Conservation (phyloP, 1,139 yeast genomes). For the Diutina neorugosa region DNA sequence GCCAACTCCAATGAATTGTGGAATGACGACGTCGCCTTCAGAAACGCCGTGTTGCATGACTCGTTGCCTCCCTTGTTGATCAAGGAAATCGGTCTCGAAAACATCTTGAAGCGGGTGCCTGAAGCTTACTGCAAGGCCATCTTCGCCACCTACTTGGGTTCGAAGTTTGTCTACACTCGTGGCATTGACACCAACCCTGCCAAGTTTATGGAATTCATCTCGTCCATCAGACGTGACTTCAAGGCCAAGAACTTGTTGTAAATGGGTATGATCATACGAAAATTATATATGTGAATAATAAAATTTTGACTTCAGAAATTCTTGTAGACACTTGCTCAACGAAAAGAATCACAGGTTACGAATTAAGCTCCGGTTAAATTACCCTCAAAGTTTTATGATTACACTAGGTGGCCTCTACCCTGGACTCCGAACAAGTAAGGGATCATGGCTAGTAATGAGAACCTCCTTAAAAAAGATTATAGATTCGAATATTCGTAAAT, state of each 20-base stretch:
- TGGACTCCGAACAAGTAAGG: too few relatives aligned
- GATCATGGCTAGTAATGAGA: too few relatives aligned
- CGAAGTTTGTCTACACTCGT: constrained; percentile 76
- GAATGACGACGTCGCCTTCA: constrained; percentile 66
- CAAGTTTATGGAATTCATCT: constrained; percentile 63
- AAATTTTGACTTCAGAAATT: too few relatives aligned
- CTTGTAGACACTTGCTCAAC: too few relatives aligned
- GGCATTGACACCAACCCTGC: constrained; percentile 83
- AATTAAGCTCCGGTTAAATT: too few relatives aligned
- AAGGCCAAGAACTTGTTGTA: constrained; percentile 1
- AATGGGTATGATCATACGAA: not conserved
- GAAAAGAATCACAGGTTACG: too few relatives aligned
- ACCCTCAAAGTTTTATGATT: too few relatives aligned
- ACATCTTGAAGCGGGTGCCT: constrained; percentile 69
- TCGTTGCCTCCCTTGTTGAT: constrained; percentile 73
- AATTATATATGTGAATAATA: not conserved
- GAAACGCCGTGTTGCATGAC: constrained; percentile 64
- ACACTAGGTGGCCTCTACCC: too few relatives aligned
- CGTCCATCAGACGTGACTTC: constrained; percentile 29
- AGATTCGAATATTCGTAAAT: too few relatives aligned
- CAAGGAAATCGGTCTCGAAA: constrained; percentile 62
- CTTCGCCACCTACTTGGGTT: constrained; percentile 83
- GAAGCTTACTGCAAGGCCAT: constrained; percentile 79
- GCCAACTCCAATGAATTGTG: constrained; percentile 75
- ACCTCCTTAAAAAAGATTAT: too few relatives aligned